Percentiles rank a stretch among this genome's conserved stretches.
These are phyloP conservation scores for Leishmania mexicana DNA, from an alignment of 208 protist genomes.

Conservation along the genomic window DNA sequence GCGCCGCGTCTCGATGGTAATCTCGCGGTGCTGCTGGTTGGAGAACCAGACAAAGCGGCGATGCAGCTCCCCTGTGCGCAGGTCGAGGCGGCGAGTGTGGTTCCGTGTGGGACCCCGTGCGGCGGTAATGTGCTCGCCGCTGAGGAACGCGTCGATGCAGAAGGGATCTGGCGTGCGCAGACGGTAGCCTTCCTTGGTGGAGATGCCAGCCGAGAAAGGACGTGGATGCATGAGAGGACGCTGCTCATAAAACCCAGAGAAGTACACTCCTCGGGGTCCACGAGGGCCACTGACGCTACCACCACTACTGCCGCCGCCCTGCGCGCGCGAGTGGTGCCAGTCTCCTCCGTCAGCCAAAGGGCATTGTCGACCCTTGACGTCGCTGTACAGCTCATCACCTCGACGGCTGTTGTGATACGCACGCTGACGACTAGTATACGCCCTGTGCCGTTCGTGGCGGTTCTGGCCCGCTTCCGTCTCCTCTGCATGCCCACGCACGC, in stretches of 20 bases:
- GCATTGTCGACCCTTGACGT: neutral
- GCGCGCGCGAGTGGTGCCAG: conserved; percentile 1
- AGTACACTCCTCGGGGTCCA: conserved; percentile 45
- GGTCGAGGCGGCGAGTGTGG: conserved; percentile 67
- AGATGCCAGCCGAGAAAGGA: conserved; percentile 40
- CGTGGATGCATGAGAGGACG: conserved; percentile 38
- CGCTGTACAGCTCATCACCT: conserved; percentile 1
- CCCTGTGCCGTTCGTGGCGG: conserved; percentile 15
- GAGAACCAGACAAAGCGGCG: conserved; percentile 82
- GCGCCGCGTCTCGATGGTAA: conserved; percentile 78
- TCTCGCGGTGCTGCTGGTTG: conserved; percentile 55
- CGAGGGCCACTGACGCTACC: neutral
- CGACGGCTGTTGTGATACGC: conserved; percentile 7
- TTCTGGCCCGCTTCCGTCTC: conserved; percentile 41
- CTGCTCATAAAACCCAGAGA: conserved; percentile 81
- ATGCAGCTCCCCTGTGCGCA: conserved; percentile 75
- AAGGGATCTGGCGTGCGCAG: conserved; percentile 82
- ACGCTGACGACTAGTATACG: conserved; percentile 18
- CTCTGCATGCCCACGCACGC: conserved; percentile 80
- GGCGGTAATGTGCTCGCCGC: conserved; percentile 77
- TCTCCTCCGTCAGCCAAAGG: neutral
- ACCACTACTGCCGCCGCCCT: conserved; percentile 3
- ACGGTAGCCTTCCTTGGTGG: conserved; percentile 63
- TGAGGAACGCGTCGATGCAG: conserved; percentile 84
- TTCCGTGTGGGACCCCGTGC: conserved; percentile 56